phyloP scores from a whole-genome alignment of 257 asterid genomes.

The Solanum corneliomulleri region DNA sequence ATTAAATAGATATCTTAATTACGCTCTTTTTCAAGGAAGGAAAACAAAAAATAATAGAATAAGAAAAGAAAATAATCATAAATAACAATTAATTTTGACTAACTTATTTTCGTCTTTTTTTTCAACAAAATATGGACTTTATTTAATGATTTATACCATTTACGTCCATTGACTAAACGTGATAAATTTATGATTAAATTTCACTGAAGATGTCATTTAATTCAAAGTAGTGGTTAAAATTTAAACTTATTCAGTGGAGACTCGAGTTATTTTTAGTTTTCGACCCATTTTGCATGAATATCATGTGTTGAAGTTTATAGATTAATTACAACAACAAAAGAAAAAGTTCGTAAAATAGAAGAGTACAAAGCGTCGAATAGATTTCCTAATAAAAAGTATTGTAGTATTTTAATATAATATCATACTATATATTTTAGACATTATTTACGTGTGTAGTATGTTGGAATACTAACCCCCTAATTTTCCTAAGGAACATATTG shows the following conservation, averaged over 20 bases:
- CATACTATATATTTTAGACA: too few relatives aligned
- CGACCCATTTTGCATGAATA: not conserved
- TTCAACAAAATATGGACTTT: not conserved
- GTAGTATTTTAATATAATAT: too few relatives aligned
- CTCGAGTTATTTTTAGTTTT: not conserved
- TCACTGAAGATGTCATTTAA: not conserved
- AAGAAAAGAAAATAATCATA: not conserved
- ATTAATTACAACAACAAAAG: too few relatives aligned
- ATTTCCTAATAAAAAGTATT: too few relatives aligned
- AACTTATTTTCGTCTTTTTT: not conserved
- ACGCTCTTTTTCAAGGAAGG: not conserved
- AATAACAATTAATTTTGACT: not conserved
- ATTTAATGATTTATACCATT: too few relatives aligned
- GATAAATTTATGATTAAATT: not conserved
- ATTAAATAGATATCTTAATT: too few relatives aligned
- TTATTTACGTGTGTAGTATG: too few relatives aligned
- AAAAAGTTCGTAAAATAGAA: not conserved
- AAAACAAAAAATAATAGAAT: too few relatives aligned
- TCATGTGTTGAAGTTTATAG: not conserved
- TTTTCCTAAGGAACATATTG: too few relatives aligned
- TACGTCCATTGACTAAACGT: not conserved
- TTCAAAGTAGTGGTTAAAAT: too few relatives aligned
- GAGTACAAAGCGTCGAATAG: not conserved
- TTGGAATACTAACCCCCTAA: not conserved
- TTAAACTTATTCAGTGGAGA: not conserved